phyloP scores from a whole-genome alignment of 345 rosid genomes.

The Trapa bicornis region DNA sequence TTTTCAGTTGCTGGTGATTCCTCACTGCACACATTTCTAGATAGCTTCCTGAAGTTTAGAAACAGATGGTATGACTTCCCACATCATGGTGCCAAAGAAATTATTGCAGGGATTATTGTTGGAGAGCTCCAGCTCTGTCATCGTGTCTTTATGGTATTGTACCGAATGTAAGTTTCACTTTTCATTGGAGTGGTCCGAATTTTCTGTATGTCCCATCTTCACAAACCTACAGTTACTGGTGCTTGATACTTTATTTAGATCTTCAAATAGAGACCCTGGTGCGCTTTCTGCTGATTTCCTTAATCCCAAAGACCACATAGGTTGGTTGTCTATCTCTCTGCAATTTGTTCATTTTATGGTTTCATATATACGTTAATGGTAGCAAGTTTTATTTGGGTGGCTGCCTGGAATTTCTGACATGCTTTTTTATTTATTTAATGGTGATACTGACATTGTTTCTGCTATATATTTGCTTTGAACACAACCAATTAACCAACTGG shows the following conservation, averaged over 20 bases:
- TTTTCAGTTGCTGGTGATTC: slow-evolving; percentile 59
- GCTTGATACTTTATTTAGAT: slow-evolving; percentile 31
- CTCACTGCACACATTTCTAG: slow-evolving; percentile 69
- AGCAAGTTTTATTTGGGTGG: slow-evolving; percentile 52
- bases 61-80: slow-evolving; percentile 97
- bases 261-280: slow-evolving; percentile 83
- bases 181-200: background rate
- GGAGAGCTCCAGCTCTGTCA: slow-evolving; percentile 72
- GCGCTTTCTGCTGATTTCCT: slow-evolving; percentile 57
- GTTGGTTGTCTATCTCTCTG: slow-evolving; percentile 24
- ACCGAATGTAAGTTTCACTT: slow-evolving; percentile 60
- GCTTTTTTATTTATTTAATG: background rate
- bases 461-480: slow-evolving; percentile 19
- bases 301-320: slow-evolving; percentile 62
- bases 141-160: slow-evolving; percentile 78
- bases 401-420: slow-evolving; percentile 27
- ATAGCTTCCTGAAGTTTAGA: slow-evolving; percentile 68
- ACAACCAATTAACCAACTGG: slow-evolving; percentile 27
- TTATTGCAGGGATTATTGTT: slow-evolving; percentile 74
- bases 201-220: background rate
- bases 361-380: slow-evolving; percentile 5
- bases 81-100: slow-evolving; percentile 71
- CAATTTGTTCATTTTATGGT: background rate
- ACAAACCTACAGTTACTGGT: background rate
- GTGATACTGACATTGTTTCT: background rate